Evolutionary conservation across 345 rosid species (phyloP).

Genomic region (Moricandia moricandioides): DNA sequence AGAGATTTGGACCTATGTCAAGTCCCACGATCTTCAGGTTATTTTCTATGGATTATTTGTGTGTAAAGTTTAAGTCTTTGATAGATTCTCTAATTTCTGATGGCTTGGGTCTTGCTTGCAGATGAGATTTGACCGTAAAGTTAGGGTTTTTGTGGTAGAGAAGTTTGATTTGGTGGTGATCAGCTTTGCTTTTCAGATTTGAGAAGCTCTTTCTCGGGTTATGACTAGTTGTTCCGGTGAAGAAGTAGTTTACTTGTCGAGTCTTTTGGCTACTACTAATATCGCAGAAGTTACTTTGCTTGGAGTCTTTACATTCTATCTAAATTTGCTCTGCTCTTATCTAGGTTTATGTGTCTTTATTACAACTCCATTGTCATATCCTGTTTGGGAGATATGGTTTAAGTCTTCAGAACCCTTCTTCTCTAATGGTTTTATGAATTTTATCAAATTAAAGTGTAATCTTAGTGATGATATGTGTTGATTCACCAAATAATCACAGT

Average conservation of each 20-base stretch:
- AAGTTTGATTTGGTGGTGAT: neutral
- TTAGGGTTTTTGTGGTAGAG: neutral
- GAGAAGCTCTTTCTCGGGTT: neutral
- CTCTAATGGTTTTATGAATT: neutral
- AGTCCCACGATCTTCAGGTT: slow-evolving; percentile 81
- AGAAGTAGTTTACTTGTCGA: neutral
- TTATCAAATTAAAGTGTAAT: neutral
- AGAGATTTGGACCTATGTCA: slow-evolving; percentile 76
- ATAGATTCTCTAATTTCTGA: too few relatives aligned
- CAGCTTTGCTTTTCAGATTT: neutral
- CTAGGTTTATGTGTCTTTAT: neutral
- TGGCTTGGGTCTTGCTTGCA: neutral
- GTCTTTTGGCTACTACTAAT: neutral
- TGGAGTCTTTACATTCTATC: neutral
- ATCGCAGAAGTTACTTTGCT: neutral
- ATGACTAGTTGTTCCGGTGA: neutral
- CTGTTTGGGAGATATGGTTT: slow-evolving; percentile 4
- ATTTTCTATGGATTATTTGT: too few relatives aligned
- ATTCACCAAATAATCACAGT: neutral
- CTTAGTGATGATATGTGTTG: neutral
- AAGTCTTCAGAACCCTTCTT: neutral
- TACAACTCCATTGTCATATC: neutral
- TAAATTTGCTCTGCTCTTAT: neutral
- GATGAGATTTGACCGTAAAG: neutral
- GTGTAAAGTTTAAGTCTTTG: neutral